These are phyloP conservation scores for Penicillium tannophilum DNA, from an alignment of 495 filamentous ascomycete genomes.

Conservation along the genomic window DNA sequence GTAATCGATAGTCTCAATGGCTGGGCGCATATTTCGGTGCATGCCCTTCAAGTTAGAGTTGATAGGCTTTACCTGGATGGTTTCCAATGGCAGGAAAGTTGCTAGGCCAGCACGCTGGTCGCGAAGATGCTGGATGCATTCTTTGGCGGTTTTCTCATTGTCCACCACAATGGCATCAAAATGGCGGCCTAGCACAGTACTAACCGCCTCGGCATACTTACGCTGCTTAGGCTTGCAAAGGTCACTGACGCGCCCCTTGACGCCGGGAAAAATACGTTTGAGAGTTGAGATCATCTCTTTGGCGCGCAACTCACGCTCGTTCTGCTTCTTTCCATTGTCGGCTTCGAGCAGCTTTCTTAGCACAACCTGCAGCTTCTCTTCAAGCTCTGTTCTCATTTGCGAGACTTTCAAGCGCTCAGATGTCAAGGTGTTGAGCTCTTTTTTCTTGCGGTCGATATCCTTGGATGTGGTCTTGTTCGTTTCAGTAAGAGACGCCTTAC, in stretches of 20 bases:
- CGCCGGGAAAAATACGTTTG: slow-evolving; percentile 89
- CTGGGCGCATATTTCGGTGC: slow-evolving; percentile 79
- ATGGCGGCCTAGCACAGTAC: slow-evolving; percentile 87
- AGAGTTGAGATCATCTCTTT: slow-evolving; percentile 80
- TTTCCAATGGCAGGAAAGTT: slow-evolving; percentile 94
- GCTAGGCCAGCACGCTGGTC: slow-evolving; percentile 83
- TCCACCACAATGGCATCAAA: slow-evolving; percentile 97
- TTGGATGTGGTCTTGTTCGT: slow-evolving; percentile 65
- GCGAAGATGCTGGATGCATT: slow-evolving; percentile 92
- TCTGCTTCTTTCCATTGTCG: slow-evolving; percentile 79
- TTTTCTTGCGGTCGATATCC: slow-evolving; percentile 88
- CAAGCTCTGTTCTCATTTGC: slow-evolving; percentile 80
- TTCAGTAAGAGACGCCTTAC: slow-evolving; percentile 59
- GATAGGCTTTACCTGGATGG: slow-evolving; percentile 87
- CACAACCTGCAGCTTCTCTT: slow-evolving; percentile 85
- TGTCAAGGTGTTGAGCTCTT: slow-evolving; percentile 78
- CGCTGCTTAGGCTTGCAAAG: slow-evolving; percentile 95
- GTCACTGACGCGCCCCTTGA: slow-evolving; percentile 86
- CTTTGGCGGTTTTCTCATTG: slow-evolving; percentile 88
- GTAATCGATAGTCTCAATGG: slow-evolving; percentile 95
- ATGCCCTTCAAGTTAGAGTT: slow-evolving; percentile 91
- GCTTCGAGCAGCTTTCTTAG: slow-evolving; percentile 78
- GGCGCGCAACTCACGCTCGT: slow-evolving; percentile 72
- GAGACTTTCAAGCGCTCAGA: slow-evolving; percentile 81
- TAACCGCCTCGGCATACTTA: slow-evolving; percentile 90